Percentiles rank a stretch among this genome's conserved stretches.
Evolutionary conservation across 441 rosid genomes (phyloP).

Genomic region (Erodium trifolium): DNA sequence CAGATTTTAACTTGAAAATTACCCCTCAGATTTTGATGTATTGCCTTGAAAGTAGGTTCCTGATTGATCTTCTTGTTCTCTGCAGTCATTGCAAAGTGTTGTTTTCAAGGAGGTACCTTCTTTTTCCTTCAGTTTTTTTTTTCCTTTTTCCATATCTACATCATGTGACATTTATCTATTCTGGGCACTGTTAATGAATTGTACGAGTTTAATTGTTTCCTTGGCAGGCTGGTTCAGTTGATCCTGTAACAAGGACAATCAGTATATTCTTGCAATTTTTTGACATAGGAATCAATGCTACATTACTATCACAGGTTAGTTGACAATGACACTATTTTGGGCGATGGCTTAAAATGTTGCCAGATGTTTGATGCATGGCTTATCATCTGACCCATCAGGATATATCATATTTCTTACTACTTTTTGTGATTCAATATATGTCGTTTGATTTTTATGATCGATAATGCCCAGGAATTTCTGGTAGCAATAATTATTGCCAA

Average conservation of each 20-base stretch:
- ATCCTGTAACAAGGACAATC: conserved; percentile 92
- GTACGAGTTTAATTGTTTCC: conserved; percentile 23
- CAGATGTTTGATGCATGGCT: neutral
- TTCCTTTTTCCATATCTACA: neutral
- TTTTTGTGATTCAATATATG: neutral
- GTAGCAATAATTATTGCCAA: neutral
- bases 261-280: conserved; percentile 92
- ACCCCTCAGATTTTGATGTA: neutral
- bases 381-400: neutral
- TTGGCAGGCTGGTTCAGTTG: conserved; percentile 89
- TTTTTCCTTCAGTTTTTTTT: conserved; percentile 13
- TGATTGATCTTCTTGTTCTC: conserved; percentile 26
- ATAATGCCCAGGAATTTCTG: neutral
- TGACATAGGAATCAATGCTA: conserved; percentile 92
- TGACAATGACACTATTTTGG: conserved; percentile 3
- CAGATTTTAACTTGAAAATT: too few relatives aligned
- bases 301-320: conserved; percentile 86
- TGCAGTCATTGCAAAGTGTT: conserved; percentile 99
- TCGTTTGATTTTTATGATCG: neutral
- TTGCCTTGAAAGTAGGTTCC: conserved; percentile 14
- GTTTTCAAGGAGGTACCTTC: conserved; percentile 89
- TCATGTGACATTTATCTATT: conserved; percentile 2
- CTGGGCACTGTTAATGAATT: conserved; percentile 12
- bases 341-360: neutral
- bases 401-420: too few relatives aligned